A percentile compares a stretch with the other conserved stretches of the same genome.
Conservation (phyloP, 176 grass and related monocot species). For the Bothriochloa decipiens region DNA sequence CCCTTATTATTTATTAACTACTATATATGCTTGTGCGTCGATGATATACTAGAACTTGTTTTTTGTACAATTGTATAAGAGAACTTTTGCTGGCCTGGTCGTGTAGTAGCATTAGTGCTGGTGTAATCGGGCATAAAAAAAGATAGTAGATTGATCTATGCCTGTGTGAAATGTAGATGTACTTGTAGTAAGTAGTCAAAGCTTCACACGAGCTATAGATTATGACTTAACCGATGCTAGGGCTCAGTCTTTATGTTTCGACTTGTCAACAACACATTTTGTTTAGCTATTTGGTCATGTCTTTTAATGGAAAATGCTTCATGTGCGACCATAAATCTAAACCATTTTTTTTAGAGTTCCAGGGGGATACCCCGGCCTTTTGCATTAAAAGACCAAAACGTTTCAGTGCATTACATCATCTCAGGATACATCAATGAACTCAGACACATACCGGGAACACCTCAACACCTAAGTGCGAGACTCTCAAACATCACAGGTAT, state of each 20-base stretch:
- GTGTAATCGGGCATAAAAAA: background rate
- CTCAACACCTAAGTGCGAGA: no score
- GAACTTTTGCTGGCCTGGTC: background rate
- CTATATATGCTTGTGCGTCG: no score
- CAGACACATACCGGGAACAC: no score
- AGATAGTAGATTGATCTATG: background rate
- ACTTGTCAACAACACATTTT: background rate
- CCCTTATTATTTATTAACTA: no score
- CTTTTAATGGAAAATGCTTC: background rate
- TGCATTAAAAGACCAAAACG: no score
- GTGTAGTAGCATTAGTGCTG: background rate
- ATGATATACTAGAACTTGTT: background rate
- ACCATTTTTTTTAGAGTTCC: no score
- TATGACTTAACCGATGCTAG: background rate
- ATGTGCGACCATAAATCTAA: background rate
- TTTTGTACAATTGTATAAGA: conserved; percentile 21
- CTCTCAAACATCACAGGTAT: no score
- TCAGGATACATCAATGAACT: no score
- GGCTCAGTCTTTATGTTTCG: background rate
- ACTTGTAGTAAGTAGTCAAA: background rate
- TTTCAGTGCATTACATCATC: no score
- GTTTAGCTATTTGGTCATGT: no score
- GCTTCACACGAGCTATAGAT: background rate
- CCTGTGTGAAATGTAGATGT: background rate
- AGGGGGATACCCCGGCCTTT: no score